These are phyloP conservation scores for Phellopilus nigrolimitatus DNA, from an alignment of 1,284 basidiomycete genomes.

Conservation along the genomic window DNA sequence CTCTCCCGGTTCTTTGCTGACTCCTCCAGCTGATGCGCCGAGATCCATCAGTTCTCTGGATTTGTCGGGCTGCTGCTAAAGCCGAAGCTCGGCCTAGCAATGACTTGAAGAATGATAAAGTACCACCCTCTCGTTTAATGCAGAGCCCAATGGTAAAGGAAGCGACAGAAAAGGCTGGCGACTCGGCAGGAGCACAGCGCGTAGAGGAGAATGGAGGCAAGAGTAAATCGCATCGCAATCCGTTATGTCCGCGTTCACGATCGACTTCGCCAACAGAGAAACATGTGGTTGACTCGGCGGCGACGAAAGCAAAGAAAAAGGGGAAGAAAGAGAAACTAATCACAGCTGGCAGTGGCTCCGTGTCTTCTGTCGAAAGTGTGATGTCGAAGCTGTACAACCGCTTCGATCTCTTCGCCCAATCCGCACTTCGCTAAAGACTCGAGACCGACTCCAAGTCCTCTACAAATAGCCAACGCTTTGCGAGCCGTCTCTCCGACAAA, in stretches of 20 bases:
- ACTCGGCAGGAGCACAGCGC: no score
- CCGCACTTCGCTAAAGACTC: conserved; percentile 7
- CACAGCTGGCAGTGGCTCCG: background rate
- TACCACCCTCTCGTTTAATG: no score
- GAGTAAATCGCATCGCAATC: no score
- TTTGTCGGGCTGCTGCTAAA: no score
- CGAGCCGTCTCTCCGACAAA: background rate
- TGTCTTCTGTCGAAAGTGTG: conserved; percentile 2
- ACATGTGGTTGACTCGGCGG: background rate
- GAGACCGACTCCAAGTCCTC: conserved; percentile 1
- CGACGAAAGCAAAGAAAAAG: conserved; percentile 53
- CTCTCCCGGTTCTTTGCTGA: background rate
- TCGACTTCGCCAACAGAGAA: background rate
- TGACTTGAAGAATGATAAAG: background rate
- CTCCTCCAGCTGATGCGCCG: background rate
- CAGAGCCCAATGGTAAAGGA: no score
- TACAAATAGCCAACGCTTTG: conserved; percentile 11
- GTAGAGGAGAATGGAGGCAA: no score
- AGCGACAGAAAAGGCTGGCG: no score
- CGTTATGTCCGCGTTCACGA: no score
- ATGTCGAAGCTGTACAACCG: conserved; percentile 7
- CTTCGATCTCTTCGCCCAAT: conserved; percentile 14
- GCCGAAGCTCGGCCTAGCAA: no score
- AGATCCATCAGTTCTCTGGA: background rate
- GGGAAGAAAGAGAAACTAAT: conserved; percentile 64